These are phyloP conservation scores for Aspergillus uvarum DNA, from an alignment of 2,329 filamentous ascomycete species.

Conservation along the genomic window DNA sequence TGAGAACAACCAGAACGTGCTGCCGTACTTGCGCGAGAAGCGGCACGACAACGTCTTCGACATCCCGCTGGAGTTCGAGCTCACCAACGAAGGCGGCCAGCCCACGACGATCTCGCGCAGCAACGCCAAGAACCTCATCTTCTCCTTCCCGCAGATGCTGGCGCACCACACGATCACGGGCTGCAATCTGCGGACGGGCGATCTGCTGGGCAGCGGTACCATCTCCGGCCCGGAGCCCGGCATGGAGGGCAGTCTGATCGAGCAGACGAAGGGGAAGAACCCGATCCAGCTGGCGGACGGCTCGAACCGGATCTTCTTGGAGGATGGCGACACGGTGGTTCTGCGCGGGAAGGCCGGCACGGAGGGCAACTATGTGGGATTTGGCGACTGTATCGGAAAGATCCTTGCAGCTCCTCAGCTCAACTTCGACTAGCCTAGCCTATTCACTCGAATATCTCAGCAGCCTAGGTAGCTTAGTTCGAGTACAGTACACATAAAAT, in stretches of 20 bases:
- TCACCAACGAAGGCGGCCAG: slow-evolving; percentile 47
- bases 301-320: slow-evolving; percentile 68
- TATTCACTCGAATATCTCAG: no score
- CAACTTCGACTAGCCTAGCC: slow-evolving; percentile 14
- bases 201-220: slow-evolving; percentile 75
- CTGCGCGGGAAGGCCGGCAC: slow-evolving; percentile 67
- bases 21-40: slow-evolving; percentile 66
- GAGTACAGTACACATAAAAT: no score
- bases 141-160: slow-evolving; percentile 80
- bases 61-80: slow-evolving; percentile 66
- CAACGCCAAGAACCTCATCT: slow-evolving; percentile 68
- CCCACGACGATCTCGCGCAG: slow-evolving; percentile 61
- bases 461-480: no score
- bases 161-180: slow-evolving; percentile 75
- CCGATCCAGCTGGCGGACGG: slow-evolving; percentile 62
- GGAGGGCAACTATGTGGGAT: slow-evolving; percentile 69
- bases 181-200: slow-evolving; percentile 71
- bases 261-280: slow-evolving; percentile 69
- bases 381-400: slow-evolving; percentile 69
- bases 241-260: slow-evolving; percentile 68
- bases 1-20: slow-evolving; percentile 53
- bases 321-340: slow-evolving; percentile 70
- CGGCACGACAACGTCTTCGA: slow-evolving; percentile 61
- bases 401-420: slow-evolving; percentile 52
- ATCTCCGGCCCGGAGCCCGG: slow-evolving; percentile 64